Evolutionary conservation across 176 grass and related monocot species (phyloP).

Genomic region (Eragrostis curvula): DNA sequence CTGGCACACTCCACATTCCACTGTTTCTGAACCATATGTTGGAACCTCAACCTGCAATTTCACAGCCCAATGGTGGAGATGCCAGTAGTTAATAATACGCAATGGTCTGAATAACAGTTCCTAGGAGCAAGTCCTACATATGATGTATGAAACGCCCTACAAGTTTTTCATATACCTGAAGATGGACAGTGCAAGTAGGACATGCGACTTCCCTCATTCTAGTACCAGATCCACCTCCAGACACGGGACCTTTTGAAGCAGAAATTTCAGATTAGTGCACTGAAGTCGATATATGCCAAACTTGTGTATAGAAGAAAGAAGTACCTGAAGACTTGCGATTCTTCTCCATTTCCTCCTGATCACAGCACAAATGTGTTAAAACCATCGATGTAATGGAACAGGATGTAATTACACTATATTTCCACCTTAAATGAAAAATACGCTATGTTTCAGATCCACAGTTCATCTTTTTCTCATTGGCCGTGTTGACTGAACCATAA

Average conservation of each 20-base stretch:
- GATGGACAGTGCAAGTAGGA: constrained; percentile 97
- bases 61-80: constrained; percentile 28
- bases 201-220: constrained; percentile 93
- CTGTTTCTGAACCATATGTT: constrained; percentile 68
- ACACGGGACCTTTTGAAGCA: constrained; percentile 49
- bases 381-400: constrained; percentile 14
- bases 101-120: background rate
- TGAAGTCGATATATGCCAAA: background rate
- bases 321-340: constrained; percentile 89
- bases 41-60: constrained; percentile 56
- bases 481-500: constrained; percentile 20
- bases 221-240: constrained; percentile 56
- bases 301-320: constrained; percentile 5
- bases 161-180: constrained; percentile 65
- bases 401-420: constrained; percentile 5
- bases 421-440: background rate
- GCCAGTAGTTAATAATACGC: constrained; percentile 1
- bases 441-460: background rate
- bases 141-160: background rate
- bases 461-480: background rate
- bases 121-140: background rate
- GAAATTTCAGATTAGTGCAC: constrained; percentile 3
- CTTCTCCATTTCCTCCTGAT: constrained; percentile 92
- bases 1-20: constrained; percentile 97
- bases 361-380: constrained; percentile 45